These are phyloP conservation scores for Begonia fuchsioides DNA, from an alignment of 306 rosid species.

Conservation along the genomic window DNA sequence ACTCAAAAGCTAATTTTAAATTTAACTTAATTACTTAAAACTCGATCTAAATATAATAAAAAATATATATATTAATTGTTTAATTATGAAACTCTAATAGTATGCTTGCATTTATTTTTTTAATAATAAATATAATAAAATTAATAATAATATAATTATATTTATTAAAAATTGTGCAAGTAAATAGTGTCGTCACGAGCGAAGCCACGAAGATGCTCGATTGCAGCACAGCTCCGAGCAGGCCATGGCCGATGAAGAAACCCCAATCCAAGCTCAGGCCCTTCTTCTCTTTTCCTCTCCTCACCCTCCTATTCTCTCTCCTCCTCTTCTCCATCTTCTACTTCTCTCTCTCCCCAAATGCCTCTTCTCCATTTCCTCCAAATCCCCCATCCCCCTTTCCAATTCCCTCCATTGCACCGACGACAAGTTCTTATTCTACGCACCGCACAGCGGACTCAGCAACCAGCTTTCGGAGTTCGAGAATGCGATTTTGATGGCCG, in stretches of 20 bases:
- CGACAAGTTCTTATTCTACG: constrained; percentile 57
- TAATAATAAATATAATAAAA: no score
- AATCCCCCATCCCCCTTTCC: constrained; percentile 8
- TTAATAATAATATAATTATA: no score
- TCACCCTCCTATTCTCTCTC: constrained; percentile 14
- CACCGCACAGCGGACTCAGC: constrained; percentile 86
- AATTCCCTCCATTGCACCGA: constrained; percentile 27
- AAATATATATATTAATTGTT: no score
- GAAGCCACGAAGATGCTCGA: constrained; percentile 18
- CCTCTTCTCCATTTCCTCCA: constrained; percentile 8
- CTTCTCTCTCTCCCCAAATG: constrained; percentile 22
- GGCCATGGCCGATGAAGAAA: constrained; percentile 27
- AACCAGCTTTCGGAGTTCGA: constrained; percentile 80
- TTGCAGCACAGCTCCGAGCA: constrained; percentile 14
- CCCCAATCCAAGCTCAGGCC: constrained; percentile 13
- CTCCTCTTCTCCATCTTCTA: constrained; percentile 21
- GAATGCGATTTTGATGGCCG: constrained; percentile 48
- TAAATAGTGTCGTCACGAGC: not conserved
- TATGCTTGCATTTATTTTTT: no score
- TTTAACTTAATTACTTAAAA: no score
- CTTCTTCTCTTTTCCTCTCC: constrained; percentile 21
- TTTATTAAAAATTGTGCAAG: no score
- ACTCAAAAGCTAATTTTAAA: no score
- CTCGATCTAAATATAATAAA: no score
- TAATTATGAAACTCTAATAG: no score